Base-by-base conservation (phyloP, 352 stramenopile genomes). In the Phytophthora agathidicida region DNA sequence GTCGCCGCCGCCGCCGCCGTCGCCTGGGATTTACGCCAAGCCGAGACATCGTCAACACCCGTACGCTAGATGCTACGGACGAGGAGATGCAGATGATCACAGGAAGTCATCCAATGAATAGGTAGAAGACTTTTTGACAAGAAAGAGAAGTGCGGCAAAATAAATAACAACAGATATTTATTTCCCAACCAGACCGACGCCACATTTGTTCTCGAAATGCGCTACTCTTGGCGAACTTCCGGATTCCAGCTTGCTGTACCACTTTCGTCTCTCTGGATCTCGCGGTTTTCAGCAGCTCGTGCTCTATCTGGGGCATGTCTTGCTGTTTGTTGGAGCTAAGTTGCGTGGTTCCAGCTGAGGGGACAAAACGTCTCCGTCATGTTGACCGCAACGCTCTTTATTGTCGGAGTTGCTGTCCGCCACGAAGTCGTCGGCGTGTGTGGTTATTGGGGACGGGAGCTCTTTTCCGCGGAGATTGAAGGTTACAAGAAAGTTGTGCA, bases 1-100 rank as follows among this genome's bases (percentile, higher is more conserved):
- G 9, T 60, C 48, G 19, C 65, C 65, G 13, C 49, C 44, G 13
- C 65, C 65, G 13, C 49, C 44, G 13, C 44, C 60, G 44, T 65
- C 57, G 22, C 61, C 54, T 2, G 61, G 69, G 20, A 67, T 71
- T 42, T 67, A 71, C 33, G 62, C 62, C 31, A 62, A 67, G 16
- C 42, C 35, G n/a, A 66, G 62, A 62, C 41, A 33, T 44, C 42
- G 47, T 11, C 47, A 36, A 43, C 58, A 67, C n/a, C 56, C 56
- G 10, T 65, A 65, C 24, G 17, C 46, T 7, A 41, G 56, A 16
- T 59, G 50, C 16, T 16, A 8, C 16, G 13, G 22, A 19, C 22
- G 33, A 10, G 23, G 24, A 17, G 54, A 58, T 17, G 23, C 23
- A 17, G 54, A 58, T 17, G 46, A 59, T 11, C 23, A 38, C 3